Percentiles rank a stretch among this genome's conserved stretches.
These are phyloP conservation scores for Phytophthora quininea DNA, from an alignment of 352 stramenopile species.

Conservation along the genomic window DNA sequence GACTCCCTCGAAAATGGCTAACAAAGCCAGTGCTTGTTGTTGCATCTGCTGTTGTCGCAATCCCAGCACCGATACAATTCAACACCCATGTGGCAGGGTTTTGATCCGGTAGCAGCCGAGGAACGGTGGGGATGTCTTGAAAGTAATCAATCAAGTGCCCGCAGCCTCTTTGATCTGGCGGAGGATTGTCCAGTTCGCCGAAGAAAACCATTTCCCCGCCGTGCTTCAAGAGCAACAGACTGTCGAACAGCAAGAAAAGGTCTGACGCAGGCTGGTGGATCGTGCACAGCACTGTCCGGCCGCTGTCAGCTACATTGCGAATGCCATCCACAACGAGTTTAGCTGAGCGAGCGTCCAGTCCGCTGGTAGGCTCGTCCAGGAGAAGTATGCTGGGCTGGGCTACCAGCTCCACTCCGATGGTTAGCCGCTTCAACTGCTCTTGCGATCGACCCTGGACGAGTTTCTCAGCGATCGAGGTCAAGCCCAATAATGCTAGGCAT, in stretches of 20 bases:
- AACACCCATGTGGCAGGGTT: constrained; percentile 26
- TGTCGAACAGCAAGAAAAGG: constrained; percentile 86
- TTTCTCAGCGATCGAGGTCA: constrained; percentile 42
- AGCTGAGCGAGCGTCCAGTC: constrained; percentile 87
- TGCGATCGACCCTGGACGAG: constrained; percentile 45
- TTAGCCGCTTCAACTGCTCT: constrained; percentile 63
- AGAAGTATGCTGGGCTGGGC: constrained; percentile 88
- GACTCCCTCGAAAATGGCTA: not conserved
- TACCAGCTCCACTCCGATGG: constrained; percentile 79
- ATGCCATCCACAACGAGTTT: constrained; percentile 87
- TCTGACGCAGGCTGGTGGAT: constrained; percentile 71
- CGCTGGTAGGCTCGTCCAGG: constrained; percentile 88
- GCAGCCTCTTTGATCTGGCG: constrained; percentile 4
- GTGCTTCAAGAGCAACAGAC: constrained; percentile 63
- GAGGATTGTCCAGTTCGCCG: constrained; percentile 35
- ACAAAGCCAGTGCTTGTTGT: constrained; percentile 14
- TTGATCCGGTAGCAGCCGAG: constrained; percentile 37
- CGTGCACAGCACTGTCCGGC: constrained; percentile 36
- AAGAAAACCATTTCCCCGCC: constrained; percentile 45
- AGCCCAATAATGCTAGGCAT: constrained; percentile 39
- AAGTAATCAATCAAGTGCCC: constrained; percentile 40
- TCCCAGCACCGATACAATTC: constrained; percentile 13
- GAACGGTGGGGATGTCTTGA: constrained; percentile 14
- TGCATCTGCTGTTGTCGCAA: constrained; percentile 9
- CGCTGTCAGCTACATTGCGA: constrained; percentile 79